Evolutionary conservation across 345 rosid species (phyloP).

Genomic region (Psidium friedrichsthalianum): DNA sequence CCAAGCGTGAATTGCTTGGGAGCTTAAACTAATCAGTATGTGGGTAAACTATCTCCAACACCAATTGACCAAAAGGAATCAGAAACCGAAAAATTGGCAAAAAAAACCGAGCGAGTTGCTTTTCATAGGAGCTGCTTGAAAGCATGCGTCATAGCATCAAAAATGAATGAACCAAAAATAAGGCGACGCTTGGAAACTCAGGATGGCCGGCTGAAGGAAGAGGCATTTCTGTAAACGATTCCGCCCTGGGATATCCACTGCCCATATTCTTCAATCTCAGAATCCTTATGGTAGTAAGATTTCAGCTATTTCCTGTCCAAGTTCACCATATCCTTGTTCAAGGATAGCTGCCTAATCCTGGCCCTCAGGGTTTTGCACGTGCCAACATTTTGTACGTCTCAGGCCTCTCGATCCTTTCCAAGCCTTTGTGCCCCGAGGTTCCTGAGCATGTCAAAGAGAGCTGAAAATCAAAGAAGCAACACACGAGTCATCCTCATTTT

Average conservation of each 20-base stretch:
- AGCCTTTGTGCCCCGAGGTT: neutral
- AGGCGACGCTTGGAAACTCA: neutral
- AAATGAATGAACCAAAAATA: neutral
- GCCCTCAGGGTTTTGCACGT: neutral
- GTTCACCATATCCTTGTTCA: neutral
- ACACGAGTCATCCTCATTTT: too few relatives aligned
- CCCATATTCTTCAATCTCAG: neutral
- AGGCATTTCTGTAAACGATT: neutral
- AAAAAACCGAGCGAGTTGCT: neutral
- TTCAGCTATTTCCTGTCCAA: neutral
- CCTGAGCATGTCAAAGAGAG: constrained; percentile 1
- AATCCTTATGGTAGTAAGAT: neutral
- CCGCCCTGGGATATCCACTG: neutral
- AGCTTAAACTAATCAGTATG: neutral
- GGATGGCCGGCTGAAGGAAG: neutral
- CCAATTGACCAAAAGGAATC: neutral
- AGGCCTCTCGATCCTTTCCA: neutral
- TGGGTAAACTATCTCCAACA: neutral
- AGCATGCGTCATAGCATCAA: neutral
- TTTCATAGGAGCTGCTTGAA: neutral
- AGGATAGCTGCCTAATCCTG: neutral
- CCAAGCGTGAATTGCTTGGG: neutral
- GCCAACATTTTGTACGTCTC: neutral
- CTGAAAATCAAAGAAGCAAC: neutral
- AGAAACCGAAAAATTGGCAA: neutral